Evolutionary conservation across 2,329 filamentous ascomycete species (phyloP).

Genomic region (Zymoseptoria crescenta): DNA sequence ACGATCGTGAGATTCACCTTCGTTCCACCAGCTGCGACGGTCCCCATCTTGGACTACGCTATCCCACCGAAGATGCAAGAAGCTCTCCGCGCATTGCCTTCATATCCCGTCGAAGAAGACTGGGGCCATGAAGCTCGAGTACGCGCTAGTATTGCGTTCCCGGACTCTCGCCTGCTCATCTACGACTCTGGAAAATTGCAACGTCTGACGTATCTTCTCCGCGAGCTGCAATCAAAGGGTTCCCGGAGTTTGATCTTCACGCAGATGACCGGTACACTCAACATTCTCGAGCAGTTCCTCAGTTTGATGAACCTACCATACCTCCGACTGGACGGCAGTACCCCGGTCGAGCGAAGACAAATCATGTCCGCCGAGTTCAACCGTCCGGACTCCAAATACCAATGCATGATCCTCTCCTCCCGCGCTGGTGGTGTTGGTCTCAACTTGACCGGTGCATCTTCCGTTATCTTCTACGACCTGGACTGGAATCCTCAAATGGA

Average conservation of each 20-base stretch:
- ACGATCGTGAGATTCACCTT: slow-evolving; percentile 84
- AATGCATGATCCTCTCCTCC: slow-evolving; percentile 92
- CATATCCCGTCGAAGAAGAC: slow-evolving; percentile 50
- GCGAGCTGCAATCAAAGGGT: slow-evolving; percentile 77
- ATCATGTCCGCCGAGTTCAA: slow-evolving; percentile 97
- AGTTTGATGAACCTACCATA: slow-evolving; percentile 98
- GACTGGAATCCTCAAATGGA: slow-evolving; percentile 99
- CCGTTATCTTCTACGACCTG: slow-evolving; percentile 97
- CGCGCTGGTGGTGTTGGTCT: slow-evolving; percentile 91
- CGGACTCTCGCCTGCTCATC: slow-evolving; percentile 89
- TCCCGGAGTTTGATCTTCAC: slow-evolving; percentile 97
- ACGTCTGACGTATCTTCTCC: slow-evolving; percentile 74
- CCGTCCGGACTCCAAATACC: slow-evolving; percentile 71
- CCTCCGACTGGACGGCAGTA: slow-evolving; percentile 88
- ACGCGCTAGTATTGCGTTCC: slow-evolving; percentile 89
- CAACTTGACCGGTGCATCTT: slow-evolving; percentile 93
- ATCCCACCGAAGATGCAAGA: slow-evolving; percentile 21
- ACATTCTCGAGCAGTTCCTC: slow-evolving; percentile 94
- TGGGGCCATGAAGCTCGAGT: slow-evolving; percentile 92
- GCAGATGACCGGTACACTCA: slow-evolving; percentile 97
- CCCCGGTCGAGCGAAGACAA: slow-evolving; percentile 90
- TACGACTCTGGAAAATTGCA: slow-evolving; percentile 98
- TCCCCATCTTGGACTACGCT: slow-evolving; percentile 36
- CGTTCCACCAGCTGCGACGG: slow-evolving; percentile 80
- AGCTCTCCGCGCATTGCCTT: slow-evolving; percentile 16